Conservation (phyloP, 2,329 filamentous ascomycete species). For the Lachnellula hyalina region DNA sequence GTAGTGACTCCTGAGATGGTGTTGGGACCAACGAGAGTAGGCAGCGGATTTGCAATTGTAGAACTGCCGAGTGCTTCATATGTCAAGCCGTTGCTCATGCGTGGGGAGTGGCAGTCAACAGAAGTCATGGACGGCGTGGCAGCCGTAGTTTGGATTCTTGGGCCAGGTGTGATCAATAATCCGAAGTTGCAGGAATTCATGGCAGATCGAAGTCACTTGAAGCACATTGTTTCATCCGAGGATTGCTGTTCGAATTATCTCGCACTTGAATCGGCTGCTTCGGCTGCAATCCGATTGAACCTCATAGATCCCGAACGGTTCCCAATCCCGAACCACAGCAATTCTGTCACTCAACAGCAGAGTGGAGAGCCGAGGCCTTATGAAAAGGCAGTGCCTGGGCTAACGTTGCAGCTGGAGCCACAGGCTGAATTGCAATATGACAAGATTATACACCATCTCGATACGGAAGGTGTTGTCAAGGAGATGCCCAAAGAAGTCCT, state of each 20-base stretch:
- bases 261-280: constrained; percentile 60
- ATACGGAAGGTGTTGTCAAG: constrained; percentile 39
- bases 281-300: constrained; percentile 63
- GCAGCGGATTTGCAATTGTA: constrained; percentile 71
- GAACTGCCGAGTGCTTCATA: constrained; percentile 71
- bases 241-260: constrained; percentile 74
- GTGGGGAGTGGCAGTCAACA: constrained; percentile 65
- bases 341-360: constrained; percentile 14
- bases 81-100: constrained; percentile 61
- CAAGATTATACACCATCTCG: constrained; percentile 43
- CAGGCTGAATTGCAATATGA: constrained; percentile 36
- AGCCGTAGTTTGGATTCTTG: constrained; percentile 77
- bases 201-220: constrained; percentile 49
- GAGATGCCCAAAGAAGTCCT: constrained; percentile 42
- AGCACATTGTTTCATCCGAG: constrained; percentile 72
- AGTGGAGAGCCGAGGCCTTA: constrained; percentile 10
- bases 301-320: constrained; percentile 72
- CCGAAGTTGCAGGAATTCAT: constrained; percentile 65
- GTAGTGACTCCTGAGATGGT: constrained; percentile 84
- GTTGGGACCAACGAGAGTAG: constrained; percentile 59
- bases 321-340: constrained; percentile 62
- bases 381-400: constrained; percentile 21
- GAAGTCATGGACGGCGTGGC: constrained; percentile 62
- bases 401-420: constrained; percentile 26
- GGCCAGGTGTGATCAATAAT: constrained; percentile 59